Conservation (phyloP, 768 basidiomycete genomes). For the Floccularia luteovirens region DNA sequence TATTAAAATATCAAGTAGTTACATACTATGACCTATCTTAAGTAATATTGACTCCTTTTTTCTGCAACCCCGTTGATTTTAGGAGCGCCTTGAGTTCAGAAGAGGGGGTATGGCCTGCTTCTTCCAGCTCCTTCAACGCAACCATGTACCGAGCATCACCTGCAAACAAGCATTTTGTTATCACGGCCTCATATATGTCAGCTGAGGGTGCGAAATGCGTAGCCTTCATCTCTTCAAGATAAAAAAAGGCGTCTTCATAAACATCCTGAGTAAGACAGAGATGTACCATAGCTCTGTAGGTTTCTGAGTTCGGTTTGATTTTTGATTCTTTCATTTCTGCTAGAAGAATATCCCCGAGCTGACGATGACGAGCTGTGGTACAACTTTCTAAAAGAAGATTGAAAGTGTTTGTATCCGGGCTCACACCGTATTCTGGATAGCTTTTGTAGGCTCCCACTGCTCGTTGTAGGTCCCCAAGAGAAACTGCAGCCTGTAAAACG, state of each 20-base stretch:
- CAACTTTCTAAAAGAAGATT: conserved; percentile 66
- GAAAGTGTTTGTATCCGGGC: conserved; percentile 58
- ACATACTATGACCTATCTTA: background rate
- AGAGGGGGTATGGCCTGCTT: conserved; percentile 40
- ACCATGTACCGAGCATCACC: conserved; percentile 58
- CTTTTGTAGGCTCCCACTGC: conserved; percentile 73
- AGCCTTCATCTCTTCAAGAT: conserved; percentile 83
- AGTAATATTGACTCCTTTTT: background rate
- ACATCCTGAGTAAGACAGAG: conserved; percentile 63
- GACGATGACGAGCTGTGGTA: conserved; percentile 45
- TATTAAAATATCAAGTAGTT: background rate
- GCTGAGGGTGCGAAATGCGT: conserved; percentile 45
- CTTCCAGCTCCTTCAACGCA: conserved; percentile 65
- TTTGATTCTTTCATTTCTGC: conserved; percentile 54
- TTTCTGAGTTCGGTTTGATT: conserved; percentile 48
- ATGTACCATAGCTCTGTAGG: conserved; percentile 60
- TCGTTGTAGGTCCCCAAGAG: conserved; percentile 61
- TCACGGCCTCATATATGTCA: conserved; percentile 50
- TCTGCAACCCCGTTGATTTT: background rate
- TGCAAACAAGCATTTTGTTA: conserved; percentile 45
- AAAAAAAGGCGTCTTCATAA: conserved; percentile 86
- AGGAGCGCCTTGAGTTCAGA: background rate
- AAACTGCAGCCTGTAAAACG: conserved; percentile 56
- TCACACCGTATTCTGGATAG: conserved; percentile 43
- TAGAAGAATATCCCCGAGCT: conserved; percentile 62